These are phyloP conservation scores for Euphorbia schlechtendalii DNA, from an alignment of 441 rosid genomes.

Conservation along the genomic window DNA sequence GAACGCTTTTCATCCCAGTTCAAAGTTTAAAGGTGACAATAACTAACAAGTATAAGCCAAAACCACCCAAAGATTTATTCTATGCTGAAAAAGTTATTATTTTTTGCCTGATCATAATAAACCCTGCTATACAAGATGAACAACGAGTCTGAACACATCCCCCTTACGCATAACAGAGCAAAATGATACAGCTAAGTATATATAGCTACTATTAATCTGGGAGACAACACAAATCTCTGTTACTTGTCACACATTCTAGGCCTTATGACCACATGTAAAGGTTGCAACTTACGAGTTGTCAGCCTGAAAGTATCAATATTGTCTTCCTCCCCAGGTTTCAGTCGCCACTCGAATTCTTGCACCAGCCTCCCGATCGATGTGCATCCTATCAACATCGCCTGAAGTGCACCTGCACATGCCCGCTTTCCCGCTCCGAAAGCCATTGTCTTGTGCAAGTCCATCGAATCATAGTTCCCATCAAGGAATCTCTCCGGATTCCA, in stretches of 20 bases:
- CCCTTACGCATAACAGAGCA: no score
- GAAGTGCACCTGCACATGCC: slow-evolving; percentile 73
- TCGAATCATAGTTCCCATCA: slow-evolving; percentile 35
- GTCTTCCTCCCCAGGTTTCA: slow-evolving; percentile 54
- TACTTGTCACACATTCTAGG: slow-evolving; percentile 33
- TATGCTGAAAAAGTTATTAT: neutral
- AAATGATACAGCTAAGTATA: no score
- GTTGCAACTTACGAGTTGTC: slow-evolving; percentile 59
- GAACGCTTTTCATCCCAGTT: no score
- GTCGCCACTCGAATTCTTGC: slow-evolving; percentile 67
- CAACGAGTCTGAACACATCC: neutral
- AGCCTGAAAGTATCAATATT: slow-evolving; percentile 57
- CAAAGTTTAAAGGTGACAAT: no score
- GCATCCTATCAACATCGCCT: slow-evolving; percentile 52
- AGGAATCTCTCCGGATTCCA: slow-evolving; percentile 73
- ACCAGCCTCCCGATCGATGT: slow-evolving; percentile 60
- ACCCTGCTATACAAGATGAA: neutral
- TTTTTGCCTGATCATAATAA: neutral
- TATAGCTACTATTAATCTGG: no score
- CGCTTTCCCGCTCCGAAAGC: slow-evolving; percentile 82
- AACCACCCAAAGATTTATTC: neutral
- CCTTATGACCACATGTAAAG: slow-evolving; percentile 46
- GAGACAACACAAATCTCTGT: no score
- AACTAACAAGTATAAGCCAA: no score
- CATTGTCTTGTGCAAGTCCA: slow-evolving; percentile 74